These are phyloP conservation scores for Neurospora sublineolata DNA, from an alignment of 495 filamentous ascomycete genomes.

Conservation along the genomic window DNA sequence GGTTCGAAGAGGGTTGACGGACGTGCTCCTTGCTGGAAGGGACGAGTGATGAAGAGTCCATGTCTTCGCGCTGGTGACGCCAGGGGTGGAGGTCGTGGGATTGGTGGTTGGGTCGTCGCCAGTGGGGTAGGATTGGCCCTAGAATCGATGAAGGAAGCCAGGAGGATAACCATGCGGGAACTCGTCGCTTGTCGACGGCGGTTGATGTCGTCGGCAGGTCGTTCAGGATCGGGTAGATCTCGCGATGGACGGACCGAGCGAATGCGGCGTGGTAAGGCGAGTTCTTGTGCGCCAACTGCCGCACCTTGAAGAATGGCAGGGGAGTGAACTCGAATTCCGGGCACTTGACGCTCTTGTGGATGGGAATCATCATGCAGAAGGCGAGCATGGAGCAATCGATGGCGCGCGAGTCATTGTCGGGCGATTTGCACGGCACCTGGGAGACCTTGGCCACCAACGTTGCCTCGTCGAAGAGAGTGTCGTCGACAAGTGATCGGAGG, in stretches of 20 bases:
- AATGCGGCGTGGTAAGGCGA: conserved; percentile 34
- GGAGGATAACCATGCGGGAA: background rate
- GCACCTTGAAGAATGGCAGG: conserved; percentile 38
- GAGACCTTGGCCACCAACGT: conserved; percentile 26
- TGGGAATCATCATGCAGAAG: conserved; percentile 34
- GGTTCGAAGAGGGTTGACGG: conserved; percentile 3
- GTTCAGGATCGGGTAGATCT: conserved; percentile 31
- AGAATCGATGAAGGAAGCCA: background rate
- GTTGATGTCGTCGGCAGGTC: conserved; percentile 21
- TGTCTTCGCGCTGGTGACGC: background rate
- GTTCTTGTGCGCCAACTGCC: conserved; percentile 34
- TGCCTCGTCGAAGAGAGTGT: conserved; percentile 34
- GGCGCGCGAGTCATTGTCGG: conserved; percentile 10
- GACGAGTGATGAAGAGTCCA: background rate
- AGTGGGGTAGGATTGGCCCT: background rate
- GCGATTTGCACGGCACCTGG: conserved; percentile 28
- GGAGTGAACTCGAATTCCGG: conserved; percentile 33
- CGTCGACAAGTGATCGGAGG: conserved; percentile 27
- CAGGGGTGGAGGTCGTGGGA: background rate
- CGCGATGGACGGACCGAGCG: conserved; percentile 32
- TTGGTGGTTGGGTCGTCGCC: conserved; percentile 4
- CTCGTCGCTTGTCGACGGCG: conserved; percentile 7
- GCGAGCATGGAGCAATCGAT: conserved; percentile 29
- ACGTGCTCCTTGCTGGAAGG: conserved; percentile 10
- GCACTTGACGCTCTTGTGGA: conserved; percentile 23